These are phyloP conservation scores for Elaeis guineensis DNA, from an alignment of 176 grass and related monocot genomes.

Conservation along the genomic window DNA sequence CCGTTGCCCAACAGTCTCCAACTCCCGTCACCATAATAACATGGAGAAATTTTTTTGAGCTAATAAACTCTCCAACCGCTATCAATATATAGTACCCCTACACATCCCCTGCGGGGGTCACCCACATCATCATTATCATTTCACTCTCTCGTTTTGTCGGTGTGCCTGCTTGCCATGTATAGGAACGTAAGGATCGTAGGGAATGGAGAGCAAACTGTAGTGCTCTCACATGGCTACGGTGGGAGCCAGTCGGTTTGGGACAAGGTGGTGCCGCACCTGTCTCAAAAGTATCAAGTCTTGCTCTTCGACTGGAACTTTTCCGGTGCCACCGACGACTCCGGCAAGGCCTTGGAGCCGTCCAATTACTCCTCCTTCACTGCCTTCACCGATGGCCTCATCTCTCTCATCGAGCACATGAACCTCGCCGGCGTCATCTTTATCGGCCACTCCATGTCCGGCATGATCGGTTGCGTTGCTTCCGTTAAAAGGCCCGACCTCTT, in stretches of 20 bases:
- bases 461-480: conserved; percentile 77
- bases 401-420: conserved; percentile 47
- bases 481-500: conserved; percentile 62
- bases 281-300: conserved; percentile 42
- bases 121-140: not conserved
- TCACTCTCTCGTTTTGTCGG: not conserved
- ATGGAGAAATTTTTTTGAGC: too few relatives aligned
- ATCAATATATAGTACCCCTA: too few relatives aligned
- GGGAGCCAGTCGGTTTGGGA: conserved; percentile 64
- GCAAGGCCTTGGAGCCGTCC: not conserved
- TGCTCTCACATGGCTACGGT: conserved; percentile 76
- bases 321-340: not conserved
- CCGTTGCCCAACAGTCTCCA: too few relatives aligned
- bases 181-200: conserved; percentile 48
- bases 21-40: too few relatives aligned
- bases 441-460: conserved; percentile 83
- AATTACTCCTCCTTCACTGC: conserved; percentile 40
- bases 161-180: conserved; percentile 18
- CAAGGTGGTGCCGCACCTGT: conserved; percentile 40
- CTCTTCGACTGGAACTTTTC: conserved; percentile 93
- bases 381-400: conserved; percentile 43
- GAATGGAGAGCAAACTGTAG: conserved; percentile 41
- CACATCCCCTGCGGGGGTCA: too few relatives aligned
- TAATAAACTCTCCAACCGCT: too few relatives aligned
- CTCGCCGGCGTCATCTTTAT: conserved; percentile 34